Evolutionary conservation across 2,329 filamentous ascomycete genomes (phyloP), one percentile per base, ranked within the genome.

Genomic region (Cercospora sp.): DNA sequence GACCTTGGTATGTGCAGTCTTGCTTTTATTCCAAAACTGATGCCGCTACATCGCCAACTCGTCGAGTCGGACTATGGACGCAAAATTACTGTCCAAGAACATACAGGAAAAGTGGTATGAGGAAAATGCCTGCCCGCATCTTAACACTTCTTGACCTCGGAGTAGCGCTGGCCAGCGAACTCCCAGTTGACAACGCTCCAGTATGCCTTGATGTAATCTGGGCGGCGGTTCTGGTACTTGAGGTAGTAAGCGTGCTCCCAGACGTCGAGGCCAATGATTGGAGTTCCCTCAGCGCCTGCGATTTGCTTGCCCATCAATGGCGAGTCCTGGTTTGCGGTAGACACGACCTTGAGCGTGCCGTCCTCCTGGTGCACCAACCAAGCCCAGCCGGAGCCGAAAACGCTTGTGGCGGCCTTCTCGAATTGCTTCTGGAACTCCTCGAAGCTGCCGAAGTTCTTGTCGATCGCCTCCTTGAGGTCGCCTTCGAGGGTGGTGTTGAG

Each of bases 221-320:
- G 89, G 79, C 93, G 92, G 68, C 88, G 88, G 74, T 93, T 93
- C 67, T 90, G 83, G 74, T 93, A 94, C 87, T 92, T 92, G 18
- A 96, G 81, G 77, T 97, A 97, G 78, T 96, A 97, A 0, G 93
- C 93, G 82, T 97, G 93, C 82, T 97, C 93, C 93, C 92, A 96
- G 88, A 96, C 94, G 78, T 97, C 93, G 2, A 97, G 84, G 0
- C 92, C 92, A 51, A 93, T 84, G 20, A 97, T 81, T 8, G 90
- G 90, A 48, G 67, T 70, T 5, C 75, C 74, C 30, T 67, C 69
- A 4, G 86, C 85, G 16, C 83, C 83, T 74, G 90, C 86, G 4
- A 92, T 86, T 1, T 90, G 65, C 67, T 73, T 71, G 8, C 75
- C 75, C 71, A 75, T 75, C 13, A 78, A 61, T 51, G 75, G 75